A percentile compares a stretch with the other conserved stretches of the same genome.
These are phyloP conservation scores for Aspergillus novofumigatus DNA, from an alignment of 2,329 filamentous ascomycete genomes.

Conservation along the genomic window DNA sequence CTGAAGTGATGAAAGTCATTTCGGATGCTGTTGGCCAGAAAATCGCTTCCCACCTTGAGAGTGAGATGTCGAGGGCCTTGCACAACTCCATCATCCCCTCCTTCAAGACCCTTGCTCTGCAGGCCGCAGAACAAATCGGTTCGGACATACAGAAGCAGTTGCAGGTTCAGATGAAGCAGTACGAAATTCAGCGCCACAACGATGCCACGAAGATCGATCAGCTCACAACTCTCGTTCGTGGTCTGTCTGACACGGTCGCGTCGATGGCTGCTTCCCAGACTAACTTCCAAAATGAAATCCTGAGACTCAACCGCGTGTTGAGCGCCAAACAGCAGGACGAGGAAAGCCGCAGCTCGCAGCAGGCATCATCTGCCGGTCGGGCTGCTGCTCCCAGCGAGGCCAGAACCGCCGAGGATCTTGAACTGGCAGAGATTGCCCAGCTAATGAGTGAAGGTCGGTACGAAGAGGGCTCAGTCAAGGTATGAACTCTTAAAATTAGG, in stretches of 20 bases:
- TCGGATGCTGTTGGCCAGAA: constrained; percentile 67
- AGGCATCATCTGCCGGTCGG: constrained; percentile 12
- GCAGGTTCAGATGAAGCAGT: constrained; percentile 48
- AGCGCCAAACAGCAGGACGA: constrained; percentile 20
- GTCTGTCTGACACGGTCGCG: constrained; percentile 50
- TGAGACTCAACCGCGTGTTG: constrained; percentile 32
- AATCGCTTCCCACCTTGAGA: constrained; percentile 65
- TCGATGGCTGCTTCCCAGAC: constrained; percentile 42
- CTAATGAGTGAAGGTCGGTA: constrained; percentile 38
- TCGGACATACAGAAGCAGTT: constrained; percentile 63
- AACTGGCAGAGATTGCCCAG: constrained; percentile 39
- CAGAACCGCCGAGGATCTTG: constrained; percentile 34
- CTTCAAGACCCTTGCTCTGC: constrained; percentile 60
- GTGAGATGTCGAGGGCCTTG: constrained; percentile 60
- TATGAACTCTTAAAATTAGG: constrained; percentile 16
- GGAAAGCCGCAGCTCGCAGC: constrained; percentile 15
- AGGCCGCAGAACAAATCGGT: constrained; percentile 64
- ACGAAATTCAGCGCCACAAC: constrained; percentile 49
- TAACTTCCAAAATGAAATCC: constrained; percentile 39
- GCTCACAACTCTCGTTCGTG: constrained; percentile 51
- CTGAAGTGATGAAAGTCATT: constrained; percentile 67
- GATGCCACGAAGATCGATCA: constrained; percentile 59
- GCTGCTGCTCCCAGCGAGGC: constrained; percentile 11
- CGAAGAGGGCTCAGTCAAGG: constrained; percentile 45
- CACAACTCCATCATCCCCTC: constrained; percentile 62